Base-by-base conservation (phyloP, 371 early-diverging fungal genomes). In the Rhizopus stolonifer region DNA sequence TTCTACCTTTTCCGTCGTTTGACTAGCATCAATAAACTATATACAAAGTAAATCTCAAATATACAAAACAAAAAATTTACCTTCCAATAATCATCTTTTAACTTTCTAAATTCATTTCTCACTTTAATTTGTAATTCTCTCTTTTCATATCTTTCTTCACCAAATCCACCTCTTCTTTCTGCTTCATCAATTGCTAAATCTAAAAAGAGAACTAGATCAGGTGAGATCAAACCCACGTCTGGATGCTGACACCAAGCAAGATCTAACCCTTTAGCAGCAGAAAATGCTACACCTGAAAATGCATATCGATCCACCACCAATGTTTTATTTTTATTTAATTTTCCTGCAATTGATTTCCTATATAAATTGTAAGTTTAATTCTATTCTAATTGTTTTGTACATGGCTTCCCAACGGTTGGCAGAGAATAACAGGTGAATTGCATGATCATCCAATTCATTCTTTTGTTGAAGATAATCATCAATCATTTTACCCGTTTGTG, bases 271-370 rank as follows among this genome's bases (percentile, higher is more conserved):
- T 95, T 96, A 43, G 96, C 95, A 4, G 88, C 82, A 1, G 96
- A 90, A 66, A 92, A 99, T 0, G 94, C 95, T 2, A 93, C 93
- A 11, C 99, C 99, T 3, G 98, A 97, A 60, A 91, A 96, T 0
- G 95, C 94, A 69, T 99, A 99, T 47, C 99, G 85, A 75, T 99
- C 99, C 4, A 95, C 92, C 5, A 99, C 76, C 17, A 98, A 55
- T 9, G 90, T 86, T 1, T 61, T 86, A 19, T 95, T 95, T 13
- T 49, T 52, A 23, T 72, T 63, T 22, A 95, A 66, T 48, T 72
- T 71, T 2, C 63, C 54, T 43, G 63, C 72, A 65, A 89, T 77
- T 2, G 61, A 21, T 23, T 77, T 74, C 82, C 89, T 88, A 29
- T 0, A 0, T 11, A 29, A 9, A 6, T 11, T 18, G 33, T 9